phyloP scores from a whole-genome alignment of 2,329 filamentous ascomycete genomes.

The Botrytis squamosa region DNA sequence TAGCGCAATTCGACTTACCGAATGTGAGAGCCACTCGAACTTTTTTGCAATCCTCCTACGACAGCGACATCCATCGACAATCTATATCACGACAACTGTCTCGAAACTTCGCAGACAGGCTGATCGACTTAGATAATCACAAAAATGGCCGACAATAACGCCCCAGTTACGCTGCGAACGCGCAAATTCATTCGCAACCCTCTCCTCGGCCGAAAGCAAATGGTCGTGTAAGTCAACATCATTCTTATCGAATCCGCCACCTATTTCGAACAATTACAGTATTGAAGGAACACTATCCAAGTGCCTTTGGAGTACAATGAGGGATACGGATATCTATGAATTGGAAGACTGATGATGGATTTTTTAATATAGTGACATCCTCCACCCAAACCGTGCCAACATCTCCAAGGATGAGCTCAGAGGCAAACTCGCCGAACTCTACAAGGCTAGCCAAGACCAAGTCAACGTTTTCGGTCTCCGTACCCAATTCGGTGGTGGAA shows the following conservation, averaged over 20 bases:
- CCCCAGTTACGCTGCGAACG: slow-evolving; percentile 83
- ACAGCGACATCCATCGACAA: slow-evolving; percentile 37
- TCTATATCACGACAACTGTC: slow-evolving; percentile 35
- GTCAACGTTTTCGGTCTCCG: slow-evolving; percentile 97
- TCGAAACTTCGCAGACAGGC: slow-evolving; percentile 37
- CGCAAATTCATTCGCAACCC: slow-evolving; percentile 99
- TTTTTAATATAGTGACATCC: slow-evolving; percentile 77
- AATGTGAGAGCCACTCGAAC: slow-evolving; percentile 22
- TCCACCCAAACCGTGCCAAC: slow-evolving; percentile 97
- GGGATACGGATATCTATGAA: slow-evolving; percentile 20
- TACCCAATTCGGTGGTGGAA: slow-evolving; percentile 99
- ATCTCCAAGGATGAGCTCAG: slow-evolving; percentile 99
- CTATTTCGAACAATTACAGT: slow-evolving; percentile 13
- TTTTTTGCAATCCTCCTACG: slow-evolving; percentile 29
- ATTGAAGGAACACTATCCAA: neutral
- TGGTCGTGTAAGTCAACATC: slow-evolving; percentile 84
- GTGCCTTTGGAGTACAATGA: neutral
- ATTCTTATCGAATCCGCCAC: slow-evolving; percentile 26
- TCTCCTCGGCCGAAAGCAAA: slow-evolving; percentile 97
- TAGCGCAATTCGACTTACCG: slow-evolving; percentile 29
- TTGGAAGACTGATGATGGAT: slow-evolving; percentile 28
- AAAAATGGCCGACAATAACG: slow-evolving; percentile 86
- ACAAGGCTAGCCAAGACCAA: slow-evolving; percentile 98
- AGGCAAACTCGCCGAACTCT: slow-evolving; percentile 87
- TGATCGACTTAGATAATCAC: slow-evolving; percentile 44